Evolutionary conservation across 1,284 basidiomycete species (phyloP).

Genomic region (Ustilago cynodontis): DNA sequence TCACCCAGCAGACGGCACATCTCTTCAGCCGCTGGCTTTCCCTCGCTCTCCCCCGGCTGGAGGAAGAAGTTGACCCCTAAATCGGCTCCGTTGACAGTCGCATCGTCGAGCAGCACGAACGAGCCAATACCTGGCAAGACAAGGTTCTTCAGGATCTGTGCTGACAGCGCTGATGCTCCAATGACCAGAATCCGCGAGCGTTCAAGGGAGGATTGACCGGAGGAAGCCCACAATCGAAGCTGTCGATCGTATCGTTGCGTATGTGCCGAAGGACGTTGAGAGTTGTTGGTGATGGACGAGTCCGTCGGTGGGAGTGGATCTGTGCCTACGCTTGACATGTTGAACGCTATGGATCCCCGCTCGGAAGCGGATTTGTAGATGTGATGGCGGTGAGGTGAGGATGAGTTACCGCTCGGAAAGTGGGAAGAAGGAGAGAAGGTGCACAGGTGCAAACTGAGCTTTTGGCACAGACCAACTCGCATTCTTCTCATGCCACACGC

Average conservation of each 20-base stretch:
- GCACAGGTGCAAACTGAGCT: not conserved
- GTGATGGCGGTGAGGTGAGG: not conserved
- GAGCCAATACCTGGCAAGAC: conserved; percentile 92
- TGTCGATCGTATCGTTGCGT: conserved; percentile 69
- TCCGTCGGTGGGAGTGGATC: conserved; percentile 36
- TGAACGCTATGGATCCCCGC: too few species aligned
- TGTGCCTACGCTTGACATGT: conserved; percentile 44
- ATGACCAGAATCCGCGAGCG: conserved; percentile 84
- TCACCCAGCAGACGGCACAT: conserved; percentile 83
- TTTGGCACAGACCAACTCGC: too few species aligned
- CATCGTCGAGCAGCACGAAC: conserved; percentile 86
- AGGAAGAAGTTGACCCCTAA: conserved; percentile 97
- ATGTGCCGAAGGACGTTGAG: conserved; percentile 57
- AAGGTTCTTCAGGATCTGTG: conserved; percentile 91
- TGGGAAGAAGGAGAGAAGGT: not conserved
- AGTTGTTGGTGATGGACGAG: conserved; percentile 29
- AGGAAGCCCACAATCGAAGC: conserved; percentile 89
- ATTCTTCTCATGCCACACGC: conserved; percentile 4
- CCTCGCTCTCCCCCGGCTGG: conserved; percentile 78
- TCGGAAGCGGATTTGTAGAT: not conserved
- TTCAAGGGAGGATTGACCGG: conserved; percentile 92
- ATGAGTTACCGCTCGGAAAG: not conserved
- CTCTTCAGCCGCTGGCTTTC: conserved; percentile 83
- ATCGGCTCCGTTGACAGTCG: conserved; percentile 78
- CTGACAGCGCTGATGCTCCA: conserved; percentile 82